Evolutionary conservation across 2,329 filamentous ascomycete species (phyloP), one percentile per base, ranked within the genome.

Genomic region (Microcera coccophila): DNA sequence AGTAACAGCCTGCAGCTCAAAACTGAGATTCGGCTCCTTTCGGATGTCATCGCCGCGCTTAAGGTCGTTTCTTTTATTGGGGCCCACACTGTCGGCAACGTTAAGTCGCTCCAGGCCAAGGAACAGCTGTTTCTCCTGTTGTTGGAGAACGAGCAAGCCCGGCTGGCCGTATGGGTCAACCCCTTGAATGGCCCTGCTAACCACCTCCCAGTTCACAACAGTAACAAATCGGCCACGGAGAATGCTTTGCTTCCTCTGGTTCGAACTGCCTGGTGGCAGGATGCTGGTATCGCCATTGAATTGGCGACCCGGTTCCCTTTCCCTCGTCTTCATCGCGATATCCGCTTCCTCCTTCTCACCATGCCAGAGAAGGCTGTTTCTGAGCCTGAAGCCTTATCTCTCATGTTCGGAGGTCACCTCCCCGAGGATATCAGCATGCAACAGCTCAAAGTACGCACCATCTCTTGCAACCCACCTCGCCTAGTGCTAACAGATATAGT

Each of bases 1-100:
- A 93, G 91, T 57, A 98, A 96, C 61, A 79, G 87, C 37, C 70
- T 98, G 14, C 93, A 98, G 62, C 74, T 97, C 39, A 97, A 95
- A 70, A 91, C 94, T 0, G 93, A 99, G 66, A 81, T 89, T 24
- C 85, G 85, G 52, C 72, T 95, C 15, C 76, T 97, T 29, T 76
- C 77, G 5, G 90, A 96, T 61, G 82, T 96, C 26, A 72, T 84
- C 37, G 63, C 68, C 10, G 78, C 82, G 12, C 68, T 98, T 48
- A 81, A 82, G 49, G 74, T 70, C 3, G 76, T 90, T 10, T 72
- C 78, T 1, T 72, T 72, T 45, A 78, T 87, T 26, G 84, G 80
- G 4, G 63, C 70, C 1, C 68, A 74, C 29, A 59, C 70, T 44
- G 62, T 70, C 2, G 74, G 76, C 24, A 75, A 76, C 5, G 72